Evolutionary conservation across 2,329 filamentous ascomycete genomes (phyloP).

Genomic region (Cladobotryum protrusum): DNA sequence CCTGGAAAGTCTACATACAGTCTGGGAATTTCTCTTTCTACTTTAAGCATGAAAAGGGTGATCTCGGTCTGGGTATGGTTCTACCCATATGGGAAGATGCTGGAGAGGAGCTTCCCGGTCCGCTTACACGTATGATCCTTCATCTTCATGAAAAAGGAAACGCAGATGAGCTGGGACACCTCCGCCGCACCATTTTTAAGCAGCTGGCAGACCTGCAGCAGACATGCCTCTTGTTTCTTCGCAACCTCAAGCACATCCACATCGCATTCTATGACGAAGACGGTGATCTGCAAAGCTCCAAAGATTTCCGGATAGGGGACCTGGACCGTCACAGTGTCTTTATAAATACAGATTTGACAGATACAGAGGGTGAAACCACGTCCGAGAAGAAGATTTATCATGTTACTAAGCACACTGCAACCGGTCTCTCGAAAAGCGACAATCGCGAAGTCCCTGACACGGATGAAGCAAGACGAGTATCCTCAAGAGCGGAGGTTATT

Average conservation of each 20-base stretch:
- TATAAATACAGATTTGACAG: no score
- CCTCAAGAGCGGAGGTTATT: no score
- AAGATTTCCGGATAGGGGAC: no score
- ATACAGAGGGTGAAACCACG: no score
- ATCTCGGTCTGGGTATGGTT: slow-evolving; percentile 44
- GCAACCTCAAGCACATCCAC: slow-evolving; percentile 29
- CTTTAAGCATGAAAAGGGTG: no score
- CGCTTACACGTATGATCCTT: slow-evolving; percentile 33
- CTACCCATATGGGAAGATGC: slow-evolving; percentile 34
- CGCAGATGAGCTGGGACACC: slow-evolving; percentile 7
- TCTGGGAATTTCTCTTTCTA: not conserved
- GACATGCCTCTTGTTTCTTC: slow-evolving; percentile 36
- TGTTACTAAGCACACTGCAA: no score
- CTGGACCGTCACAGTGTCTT: no score
- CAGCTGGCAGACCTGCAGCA: slow-evolving; percentile 34
- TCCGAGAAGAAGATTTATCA: no score
- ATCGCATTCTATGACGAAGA: slow-evolving; percentile 23
- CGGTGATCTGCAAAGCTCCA: not conserved
- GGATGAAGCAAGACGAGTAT: no score
- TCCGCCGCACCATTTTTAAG: slow-evolving; percentile 20
- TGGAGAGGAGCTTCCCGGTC: slow-evolving; percentile 9
- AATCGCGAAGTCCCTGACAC: no score
- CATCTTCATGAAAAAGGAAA: slow-evolving; percentile 26
- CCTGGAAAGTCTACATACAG: not conserved
- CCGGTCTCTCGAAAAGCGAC: no score